Base-by-base conservation (phyloP, 2,329 filamentous ascomycete species). In the Clonostachys sp. region DNA sequence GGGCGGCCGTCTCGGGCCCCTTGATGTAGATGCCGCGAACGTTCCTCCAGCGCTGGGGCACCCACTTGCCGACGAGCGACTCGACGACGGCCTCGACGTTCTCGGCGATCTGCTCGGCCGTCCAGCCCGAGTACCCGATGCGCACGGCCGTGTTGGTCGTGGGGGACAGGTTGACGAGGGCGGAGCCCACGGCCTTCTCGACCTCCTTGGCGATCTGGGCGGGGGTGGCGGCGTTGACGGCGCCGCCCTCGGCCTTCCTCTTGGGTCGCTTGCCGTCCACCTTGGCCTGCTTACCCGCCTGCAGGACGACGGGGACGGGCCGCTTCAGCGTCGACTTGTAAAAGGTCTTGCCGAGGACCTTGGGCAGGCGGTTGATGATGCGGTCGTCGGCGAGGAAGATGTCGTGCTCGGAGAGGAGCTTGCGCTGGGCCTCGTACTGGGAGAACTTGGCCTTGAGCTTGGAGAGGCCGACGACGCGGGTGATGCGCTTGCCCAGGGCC, bases 311-410 rank as follows among this genome's bases (percentile, higher is more conserved):
- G 24, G 94, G 91, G 49, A 99, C 83, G 10, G 94, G 94, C 38
- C 92, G 80, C 78, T 97, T 97, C 53, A 72, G 69, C 4, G 86
- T 89, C 48, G 73, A 78, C 73, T 91, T 87, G 80, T 94, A 97
- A 67, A 99, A 97, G 2, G 86, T 86, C 74, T 96, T 97, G 57
- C 92, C 94, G 12, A 99, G 82, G 4, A 84, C 74, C 54, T 81
- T 80, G 48, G 91, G 89, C 50, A 97, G 77, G 30, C 76, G 72
- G 63, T 80, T 84, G 61, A 85, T 75, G 58, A 99, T 87, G 44
- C 94, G 80, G 61, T 96, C 89, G 65, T 99, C 94, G 45, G 88
- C 92, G 48, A 99, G 78, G 73, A 99, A 97, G 48, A 97, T 73
- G 64, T 97, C 94, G 67, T 96, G 90, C 66, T 96, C 89, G 41